phyloP scores from a whole-genome alignment of 192 early-diverging fungal species.

The Coemansia sp. region DNA sequence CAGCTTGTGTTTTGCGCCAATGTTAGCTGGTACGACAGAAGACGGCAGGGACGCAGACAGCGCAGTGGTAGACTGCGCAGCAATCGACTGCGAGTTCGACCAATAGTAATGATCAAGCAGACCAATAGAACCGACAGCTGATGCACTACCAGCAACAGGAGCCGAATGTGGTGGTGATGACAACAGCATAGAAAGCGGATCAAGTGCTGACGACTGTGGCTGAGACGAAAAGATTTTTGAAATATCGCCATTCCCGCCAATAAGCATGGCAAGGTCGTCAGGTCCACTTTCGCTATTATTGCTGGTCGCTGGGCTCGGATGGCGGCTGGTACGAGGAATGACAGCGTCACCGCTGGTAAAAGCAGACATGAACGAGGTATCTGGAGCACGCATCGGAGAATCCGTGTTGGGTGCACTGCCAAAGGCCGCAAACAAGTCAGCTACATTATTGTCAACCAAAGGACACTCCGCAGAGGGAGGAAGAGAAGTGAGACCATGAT shows the following conservation, averaged over 20 bases:
- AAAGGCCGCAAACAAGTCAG: conserved; percentile 32
- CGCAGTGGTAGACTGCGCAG: not conserved
- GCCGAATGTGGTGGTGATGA: conserved; percentile 32
- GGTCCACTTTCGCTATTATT: conserved; percentile 43
- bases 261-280: conserved; percentile 31
- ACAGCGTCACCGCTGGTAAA: conserved; percentile 28
- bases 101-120: conserved; percentile 22
- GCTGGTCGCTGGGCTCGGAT: conserved; percentile 32
- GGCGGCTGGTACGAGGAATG: conserved; percentile 35
- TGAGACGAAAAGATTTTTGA: not conserved
- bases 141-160: not conserved
- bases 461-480: not conserved
- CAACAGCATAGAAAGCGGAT: conserved; percentile 39
- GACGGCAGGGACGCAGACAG: not conserved
- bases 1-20: not conserved
- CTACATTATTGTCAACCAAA: conserved; percentile 39
- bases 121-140: not conserved
- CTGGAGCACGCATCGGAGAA: not conserved
- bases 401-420: not conserved
- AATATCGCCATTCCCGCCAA: conserved; percentile 13
- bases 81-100: conserved; percentile 12
- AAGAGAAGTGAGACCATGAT: conserved; percentile 20
- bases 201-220: conserved; percentile 15
- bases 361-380: conserved; percentile 1
- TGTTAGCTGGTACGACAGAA: conserved; percentile 17